Evolutionary conservation across 345 rosid genomes (phyloP), one percentile per base, ranked within the genome.

Genomic region (Euphorbia peplus): DNA sequence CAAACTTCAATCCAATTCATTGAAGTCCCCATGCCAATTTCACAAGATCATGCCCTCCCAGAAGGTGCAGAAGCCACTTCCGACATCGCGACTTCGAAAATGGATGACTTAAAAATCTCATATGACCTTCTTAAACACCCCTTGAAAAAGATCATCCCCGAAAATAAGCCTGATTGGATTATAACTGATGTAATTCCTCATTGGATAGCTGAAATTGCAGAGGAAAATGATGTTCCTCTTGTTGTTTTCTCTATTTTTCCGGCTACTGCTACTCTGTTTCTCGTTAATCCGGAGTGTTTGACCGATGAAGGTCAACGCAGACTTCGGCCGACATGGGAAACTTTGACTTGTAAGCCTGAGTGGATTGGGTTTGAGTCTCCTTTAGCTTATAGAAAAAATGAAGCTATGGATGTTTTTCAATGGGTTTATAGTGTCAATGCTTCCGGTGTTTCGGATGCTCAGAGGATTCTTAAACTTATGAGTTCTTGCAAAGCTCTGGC

Each of bases 21-120:
- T 4, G 60, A 11, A 39, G 13, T 82, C 24, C 72, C 79, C 1
- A 50, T 71, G 35, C 83, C 86, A 37, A 42, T 22, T 4, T 24
- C 59, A 5, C 69, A 47, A 9, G 9, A 47, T 0, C n/a, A 58
- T 10, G 19, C 46, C n/a, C 15, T 78, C 37, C 82, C 78, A 0
- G 29, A 70, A 16, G 77, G 66, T 0, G 72, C 70, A 8, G 82
- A 83, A 66, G 80, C 86, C 46, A 83, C 82, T 0, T 63, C 73
- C 10, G 86, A 83, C 53, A 9, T 83, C 46, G 73, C 78, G 1
- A 29, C 19, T 6, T 75, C 70, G 8, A 56, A 75, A 29, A 62
- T 77, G 0, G 77, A 52, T 8, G 25, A 66, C 64, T 52, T 81
- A 22, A 76, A 76, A 39, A 9, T 62, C 16, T 79, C 81, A 1